A percentile compares a stretch with the other conserved stretches of the same genome.
phyloP scores from a whole-genome alignment of 2,329 filamentous ascomycete genomes.

The Paradendryphiella salina region DNA sequence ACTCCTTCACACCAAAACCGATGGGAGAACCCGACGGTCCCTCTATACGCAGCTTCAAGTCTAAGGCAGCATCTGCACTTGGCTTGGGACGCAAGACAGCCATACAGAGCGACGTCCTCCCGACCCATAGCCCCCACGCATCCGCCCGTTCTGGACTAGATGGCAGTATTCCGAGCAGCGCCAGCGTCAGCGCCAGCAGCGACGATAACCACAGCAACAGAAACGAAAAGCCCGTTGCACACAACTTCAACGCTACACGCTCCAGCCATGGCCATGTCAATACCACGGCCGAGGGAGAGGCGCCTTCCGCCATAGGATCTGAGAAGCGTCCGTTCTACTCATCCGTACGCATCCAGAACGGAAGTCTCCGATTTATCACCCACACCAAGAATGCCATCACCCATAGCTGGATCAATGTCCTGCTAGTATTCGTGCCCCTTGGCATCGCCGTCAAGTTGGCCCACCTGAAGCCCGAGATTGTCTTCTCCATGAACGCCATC shows the following conservation, averaged over 20 bases:
- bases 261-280: constrained; percentile 41
- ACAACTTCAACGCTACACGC: constrained; percentile 13
- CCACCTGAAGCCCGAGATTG: constrained; percentile 47
- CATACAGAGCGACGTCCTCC: constrained; percentile 35
- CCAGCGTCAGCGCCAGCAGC: not conserved
- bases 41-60: constrained; percentile 57
- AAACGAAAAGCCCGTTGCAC: constrained; percentile 29
- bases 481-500: constrained; percentile 58
- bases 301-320: constrained; percentile 57
- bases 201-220: constrained; percentile 9
- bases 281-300: constrained; percentile 56
- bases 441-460: constrained; percentile 67
- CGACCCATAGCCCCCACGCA: constrained; percentile 31
- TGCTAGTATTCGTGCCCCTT: constrained; percentile 76
- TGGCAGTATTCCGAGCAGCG: constrained; percentile 1
- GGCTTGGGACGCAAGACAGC: constrained; percentile 47
- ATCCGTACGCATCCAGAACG: constrained; percentile 55
- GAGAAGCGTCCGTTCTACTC: constrained; percentile 50
- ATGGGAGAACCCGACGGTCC: constrained; percentile 61
- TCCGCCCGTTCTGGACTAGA: constrained; percentile 20
- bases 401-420: constrained; percentile 76
- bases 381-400: constrained; percentile 63
- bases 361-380: constrained; percentile 57
- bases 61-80: constrained; percentile 53
- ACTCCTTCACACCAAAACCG: constrained; percentile 41